phyloP scores from a whole-genome alignment of 2,329 filamentous ascomycete genomes.

The Cryphonectria parasitica region DNA sequence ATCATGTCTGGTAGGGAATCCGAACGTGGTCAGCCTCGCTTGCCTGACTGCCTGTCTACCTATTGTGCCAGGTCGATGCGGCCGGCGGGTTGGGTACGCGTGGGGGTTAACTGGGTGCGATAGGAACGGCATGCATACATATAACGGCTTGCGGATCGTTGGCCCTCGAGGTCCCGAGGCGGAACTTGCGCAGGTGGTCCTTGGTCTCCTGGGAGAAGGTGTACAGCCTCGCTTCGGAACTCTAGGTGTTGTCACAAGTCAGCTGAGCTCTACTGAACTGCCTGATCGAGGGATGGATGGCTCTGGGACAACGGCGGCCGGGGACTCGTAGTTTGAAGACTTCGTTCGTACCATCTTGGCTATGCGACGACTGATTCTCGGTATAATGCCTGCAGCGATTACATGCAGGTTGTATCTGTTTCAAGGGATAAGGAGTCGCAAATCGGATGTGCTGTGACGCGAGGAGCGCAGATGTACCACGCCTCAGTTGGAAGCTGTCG shows the following conservation, averaged over 20 bases:
- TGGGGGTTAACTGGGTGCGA: conserved; percentile 11
- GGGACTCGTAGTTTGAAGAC: background rate
- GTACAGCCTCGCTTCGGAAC: conserved; percentile 88
- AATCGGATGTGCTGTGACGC: background rate
- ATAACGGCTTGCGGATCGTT: conserved; percentile 90
- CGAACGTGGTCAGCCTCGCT: conserved; percentile 2
- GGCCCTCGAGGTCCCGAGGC: conserved; percentile 83
- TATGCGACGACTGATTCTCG: background rate
- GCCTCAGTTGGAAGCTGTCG: background rate
- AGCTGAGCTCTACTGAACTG: background rate
- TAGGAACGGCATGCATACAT: conserved; percentile 67
- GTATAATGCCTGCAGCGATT: background rate
- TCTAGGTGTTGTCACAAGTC: conserved; percentile 37
- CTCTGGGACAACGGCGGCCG: background rate
- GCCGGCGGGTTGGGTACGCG: background rate
- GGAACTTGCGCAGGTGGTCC: conserved; percentile 91
- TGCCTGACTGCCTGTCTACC: conserved; percentile 45
- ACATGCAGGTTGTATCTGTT: background rate
- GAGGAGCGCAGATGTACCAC: background rate
- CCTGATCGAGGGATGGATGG: background rate
- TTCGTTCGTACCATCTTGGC: conserved; percentile 26
- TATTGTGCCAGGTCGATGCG: conserved; percentile 69
- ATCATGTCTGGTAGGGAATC: conserved; percentile 63
- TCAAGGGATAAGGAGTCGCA: background rate
- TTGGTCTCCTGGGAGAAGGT: conserved; percentile 90